Evolutionary conservation across 805 yeast genomes (phyloP), one percentile per base, ranked within the genome.

Genomic region (Yarrowia sp.): DNA sequence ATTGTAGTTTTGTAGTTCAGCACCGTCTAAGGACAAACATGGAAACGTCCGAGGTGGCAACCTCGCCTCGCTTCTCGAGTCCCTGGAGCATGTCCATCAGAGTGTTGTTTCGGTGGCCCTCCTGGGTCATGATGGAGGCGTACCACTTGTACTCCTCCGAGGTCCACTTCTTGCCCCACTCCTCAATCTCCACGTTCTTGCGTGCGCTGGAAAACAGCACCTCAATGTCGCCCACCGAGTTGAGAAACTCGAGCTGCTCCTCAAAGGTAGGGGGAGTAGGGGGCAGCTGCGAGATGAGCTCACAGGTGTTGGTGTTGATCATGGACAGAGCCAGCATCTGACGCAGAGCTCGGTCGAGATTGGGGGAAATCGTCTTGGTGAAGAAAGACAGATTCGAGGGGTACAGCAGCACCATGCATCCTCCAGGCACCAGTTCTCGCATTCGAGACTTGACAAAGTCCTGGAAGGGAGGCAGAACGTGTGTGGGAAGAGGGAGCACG

Each of bases 291-390:
- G 74, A 70, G 22, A 74, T 69, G 45, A 58, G 65, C 55, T 74
- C 72, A 59, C 77, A 74, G 15, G 69, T 71, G 22, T 63, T 70
- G 1, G 76, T 72, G 15, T 72, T 71, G 48, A 74, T 70, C 67
- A 66, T 58, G 48, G 70, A 71, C 32, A 74, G 72, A 2, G 77
- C 75, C 49, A 74, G 69, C 66, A 74, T 70, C 14, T 71, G 73
- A 16, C 71, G 73, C 42, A 74, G 71, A 2, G 74, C 70, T 22
- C 68, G 69, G 48, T 74, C 76, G 3, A 74, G 72, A 19, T 73
- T 71, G 5, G 73, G 72, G 26, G 74, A 50, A 15, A 73, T 70
- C 32, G 69, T 67, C 49, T 71, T 55, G 19, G 53, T 43, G 70
- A 69, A 73, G 64, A 74, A 71, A 8, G 52, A 46, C 50, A 59